Evolutionary conservation across 2,329 filamentous ascomycete genomes (phyloP), one percentile per base, ranked within the genome.

Genomic region (Venturiaceae sp.): DNA sequence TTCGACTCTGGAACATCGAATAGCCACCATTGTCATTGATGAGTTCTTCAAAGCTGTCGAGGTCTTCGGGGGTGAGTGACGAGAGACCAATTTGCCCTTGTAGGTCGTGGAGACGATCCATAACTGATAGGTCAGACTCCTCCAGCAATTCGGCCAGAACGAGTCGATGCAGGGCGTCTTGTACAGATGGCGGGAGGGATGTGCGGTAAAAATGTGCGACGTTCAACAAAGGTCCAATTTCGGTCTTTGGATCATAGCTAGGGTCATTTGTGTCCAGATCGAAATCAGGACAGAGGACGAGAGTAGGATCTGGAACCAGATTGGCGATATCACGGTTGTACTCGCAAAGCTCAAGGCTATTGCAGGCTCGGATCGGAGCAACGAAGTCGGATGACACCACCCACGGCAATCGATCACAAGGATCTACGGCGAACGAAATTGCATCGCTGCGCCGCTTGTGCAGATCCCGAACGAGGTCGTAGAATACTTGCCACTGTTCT

Each of bases 401-500:
- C 90, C 91, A 96, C 1, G 90, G 83, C 75, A 92, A 81, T 54
- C 86, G 85, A 9, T 81, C 79, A 53, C 82, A 79, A 0, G 80
- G 71, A 66, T 97, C 94, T 58, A 89, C 84, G 0, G 85, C 83
- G 47, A 97, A 76, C 1, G 88, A 85, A 47, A 97, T 74, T 0
- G 89, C 86, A 67, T 96, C 92, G 19, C 88, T 87, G 66, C 92
- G 82, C 66, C 90, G 86, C 66, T 88, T 91, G 68, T 97, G 91
- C 41, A 99, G 76, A 68, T 96, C 92, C 13, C 88, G 80, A 19
- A 95, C 80, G 19, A 97, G 80, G 33, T 91, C 85, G 75, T 91
- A 96, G 71, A 95, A 95, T 55, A 88, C 83, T 62, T 88, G 84
- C 94, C 94, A 99, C 69, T 96, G 91, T 11, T 82, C 80, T 67